Evolutionary conservation across 805 yeast genomes (phyloP).

Genomic region (Ogataea corticis): DNA sequence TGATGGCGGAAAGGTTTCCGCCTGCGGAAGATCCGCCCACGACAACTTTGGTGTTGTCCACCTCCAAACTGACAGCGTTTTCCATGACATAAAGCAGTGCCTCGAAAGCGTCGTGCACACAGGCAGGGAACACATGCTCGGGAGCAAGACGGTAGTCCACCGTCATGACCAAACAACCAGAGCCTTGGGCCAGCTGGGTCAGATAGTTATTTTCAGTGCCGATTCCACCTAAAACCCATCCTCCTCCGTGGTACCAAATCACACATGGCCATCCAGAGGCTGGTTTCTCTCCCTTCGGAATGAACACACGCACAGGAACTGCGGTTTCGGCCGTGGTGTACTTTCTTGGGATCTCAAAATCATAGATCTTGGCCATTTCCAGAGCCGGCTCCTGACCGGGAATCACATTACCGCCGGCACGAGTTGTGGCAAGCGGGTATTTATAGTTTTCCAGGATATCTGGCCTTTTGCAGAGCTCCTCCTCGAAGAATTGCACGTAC

Average conservation of each 20-base stretch:
- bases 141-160: slow-evolving; percentile 54
- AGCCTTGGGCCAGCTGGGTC: slow-evolving; percentile 38
- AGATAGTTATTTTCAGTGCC: slow-evolving; percentile 41
- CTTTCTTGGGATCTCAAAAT: slow-evolving; percentile 23
- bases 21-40: slow-evolving; percentile 53
- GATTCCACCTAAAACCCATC: slow-evolving; percentile 35
- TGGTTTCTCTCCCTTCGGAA: slow-evolving; percentile 29
- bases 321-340: slow-evolving; percentile 28
- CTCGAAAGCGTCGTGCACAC: slow-evolving; percentile 44
- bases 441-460: slow-evolving; percentile 26
- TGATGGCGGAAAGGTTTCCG: slow-evolving; percentile 37
- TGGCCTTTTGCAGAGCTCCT: slow-evolving; percentile 21
- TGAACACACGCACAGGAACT: slow-evolving; percentile 29
- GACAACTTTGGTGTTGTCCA: slow-evolving; percentile 37
- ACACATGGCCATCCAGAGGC: slow-evolving; percentile 30
- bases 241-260: slow-evolving; percentile 37
- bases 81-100: slow-evolving; percentile 35
- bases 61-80: slow-evolving; percentile 27
- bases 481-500: slow-evolving; percentile 25
- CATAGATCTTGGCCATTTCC: slow-evolving; percentile 22
- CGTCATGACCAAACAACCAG: slow-evolving; percentile 37
- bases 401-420: slow-evolving; percentile 26
- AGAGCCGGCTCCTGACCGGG: slow-evolving; percentile 32
- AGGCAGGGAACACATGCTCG: slow-evolving; percentile 49
- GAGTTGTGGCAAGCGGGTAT: slow-evolving; percentile 23